Evolutionary conservation across 2,329 filamentous ascomycete species (phyloP), one percentile per base, ranked within the genome.

Genomic region (Chalara sp.): DNA sequence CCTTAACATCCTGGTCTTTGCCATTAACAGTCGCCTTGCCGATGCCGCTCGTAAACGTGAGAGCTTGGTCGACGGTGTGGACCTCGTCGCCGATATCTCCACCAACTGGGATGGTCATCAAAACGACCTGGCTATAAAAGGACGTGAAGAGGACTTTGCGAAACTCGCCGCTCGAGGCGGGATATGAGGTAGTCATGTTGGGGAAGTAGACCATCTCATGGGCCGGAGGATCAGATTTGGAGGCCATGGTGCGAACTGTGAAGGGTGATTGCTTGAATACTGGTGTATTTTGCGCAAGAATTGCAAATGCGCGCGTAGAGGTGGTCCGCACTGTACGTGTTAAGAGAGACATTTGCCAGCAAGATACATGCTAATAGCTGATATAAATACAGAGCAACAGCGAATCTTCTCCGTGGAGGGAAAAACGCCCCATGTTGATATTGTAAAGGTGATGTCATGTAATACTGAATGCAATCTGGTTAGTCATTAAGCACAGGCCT

Each of bases 21-120:
- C 79, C 79, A 12, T 72, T 76, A 5, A 84, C 74, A 3, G 76
- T 81, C 1, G 80, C 80, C 30, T 77, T 75, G 0, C 76, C 80
- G 8, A 67, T 70, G 10, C 81, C 81, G 5, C 74, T 77, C 0
- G 80, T 85, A 65, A 85, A 84, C 10, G 82, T 80, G 10, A 86
- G 68, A 50, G 81, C 78, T 57, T 85, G 81, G 55, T 85, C 81
- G 37, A 84, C 80, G 0, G 76, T 78, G 62, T 84, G 81, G 53
- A 82, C 80, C 67, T 84, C 80, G 48, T 84, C 80, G n/a, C 81
- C 80, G 57, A 85, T 84, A 32, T 85, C 80, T 2, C 81, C 80
- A 11, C 73, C 75, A 0, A 81, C 76, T 0, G 81, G 81, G 0
- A 85, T 72, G 42, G 80, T 81, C 81, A 84, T 85, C 0, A 81